Base-by-base conservation (phyloP, 176 grass and related monocot species). In the Luzula sylvatica region DNA sequence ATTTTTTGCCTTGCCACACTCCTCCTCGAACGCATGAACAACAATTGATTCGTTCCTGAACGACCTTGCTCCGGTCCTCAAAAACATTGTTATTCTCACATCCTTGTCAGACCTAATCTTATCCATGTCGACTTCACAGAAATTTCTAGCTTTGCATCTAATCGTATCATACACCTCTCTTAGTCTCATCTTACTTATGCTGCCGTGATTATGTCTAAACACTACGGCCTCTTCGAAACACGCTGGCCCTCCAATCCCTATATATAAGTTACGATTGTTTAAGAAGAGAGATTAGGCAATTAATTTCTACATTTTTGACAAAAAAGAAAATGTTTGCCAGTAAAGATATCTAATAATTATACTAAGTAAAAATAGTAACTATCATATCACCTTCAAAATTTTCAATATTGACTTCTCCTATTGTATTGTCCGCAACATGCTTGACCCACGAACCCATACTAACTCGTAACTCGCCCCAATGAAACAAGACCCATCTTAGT, bases 191-290 rank as follows among this genome's bases (percentile, higher is more conserved):
- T 19, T 72, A 52, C 30, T 58, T 30, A 86, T 60, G 24, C 50
- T 46, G 0, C 57, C 61, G 2, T 82, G 23, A 55, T 72, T 71
- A 50, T 76, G 56, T 68, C 87, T 26, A 39, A 82, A 93, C 27
- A 86, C 77, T 24, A 82, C 56, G 0, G 82, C 77, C 70, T 79
- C 32, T 70, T 94, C 87, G 42, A 94, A 94, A 56, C 87, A 94
- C 14, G 42, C 44, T 3, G 77, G 70, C 1, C 11, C 44, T 0
- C 21, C 1, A 35, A 35, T 35, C 30, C 30, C 30, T 35, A 7
- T 9, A 35, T 7, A 35, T 7, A 35, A 35, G 9, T 35, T 35
- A 9, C 9, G 30, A 9, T 35, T 35, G 30, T 35, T 35, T 35
- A 35, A 35, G 16, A 11, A 0, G 3, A 23, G 3, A 9, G 5